A percentile compares a stretch with the other conserved stretches of the same genome.
Evolutionary conservation across 257 asterid species (phyloP).

Genomic region (Solanum etuberosum): DNA sequence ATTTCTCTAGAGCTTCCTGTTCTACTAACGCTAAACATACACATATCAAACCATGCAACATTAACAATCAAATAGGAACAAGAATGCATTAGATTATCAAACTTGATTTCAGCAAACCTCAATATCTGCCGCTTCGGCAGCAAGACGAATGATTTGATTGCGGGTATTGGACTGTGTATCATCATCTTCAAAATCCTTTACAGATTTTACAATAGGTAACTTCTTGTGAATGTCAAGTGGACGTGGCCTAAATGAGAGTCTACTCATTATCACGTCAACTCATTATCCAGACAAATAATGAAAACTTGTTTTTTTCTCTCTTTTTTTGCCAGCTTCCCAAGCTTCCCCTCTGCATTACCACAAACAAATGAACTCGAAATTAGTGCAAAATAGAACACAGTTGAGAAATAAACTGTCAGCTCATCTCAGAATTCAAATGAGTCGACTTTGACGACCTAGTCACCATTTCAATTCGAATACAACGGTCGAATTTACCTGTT

Average conservation of each 20-base stretch:
- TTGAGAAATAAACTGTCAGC: not conserved
- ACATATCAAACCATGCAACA: not conserved
- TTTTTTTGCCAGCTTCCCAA: not conserved
- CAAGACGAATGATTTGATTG: conserved; percentile 66
- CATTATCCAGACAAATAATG: conserved; percentile 5
- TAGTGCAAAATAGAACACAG: not conserved
- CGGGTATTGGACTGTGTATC: conserved; percentile 64
- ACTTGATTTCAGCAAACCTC: conserved; percentile 40
- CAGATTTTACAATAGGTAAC: conserved; percentile 82
- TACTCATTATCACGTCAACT: conserved; percentile 48
- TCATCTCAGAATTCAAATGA: not conserved
- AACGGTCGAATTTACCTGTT: not conserved
- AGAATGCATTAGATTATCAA: not conserved
- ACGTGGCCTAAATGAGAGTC: conserved; percentile 96
- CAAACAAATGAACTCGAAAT: not conserved
- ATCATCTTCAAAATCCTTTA: conserved; percentile 94
- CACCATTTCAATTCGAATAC: not conserved
- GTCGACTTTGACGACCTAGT: not conserved
- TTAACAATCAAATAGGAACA: not conserved
- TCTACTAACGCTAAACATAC: not conserved
- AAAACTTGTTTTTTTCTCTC: not conserved
- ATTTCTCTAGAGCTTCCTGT: not conserved
- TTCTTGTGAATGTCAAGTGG: conserved; percentile 95
- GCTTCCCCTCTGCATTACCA: not conserved
- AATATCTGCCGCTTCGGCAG: conserved; percentile 53